Percentiles rank a stretch among this genome's conserved stretches.
phyloP scores from a whole-genome alignment of 495 filamentous ascomycete species.

The Pseudomonodictys pantanalensis region DNA sequence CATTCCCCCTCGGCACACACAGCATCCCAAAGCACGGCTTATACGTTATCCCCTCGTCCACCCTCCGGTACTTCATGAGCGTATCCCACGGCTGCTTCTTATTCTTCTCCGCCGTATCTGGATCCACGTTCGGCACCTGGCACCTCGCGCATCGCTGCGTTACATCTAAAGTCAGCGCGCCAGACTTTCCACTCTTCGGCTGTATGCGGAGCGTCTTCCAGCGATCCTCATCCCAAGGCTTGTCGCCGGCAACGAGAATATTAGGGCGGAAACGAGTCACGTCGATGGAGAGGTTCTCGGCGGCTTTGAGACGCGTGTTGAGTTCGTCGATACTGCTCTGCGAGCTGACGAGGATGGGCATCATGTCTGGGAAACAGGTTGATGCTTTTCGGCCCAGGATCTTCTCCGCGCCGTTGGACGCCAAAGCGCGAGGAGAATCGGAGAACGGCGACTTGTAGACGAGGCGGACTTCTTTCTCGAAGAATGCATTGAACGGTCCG shows the following conservation, averaged over 20 bases:
- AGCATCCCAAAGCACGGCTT: conserved; percentile 48
- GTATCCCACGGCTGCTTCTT: conserved; percentile 44
- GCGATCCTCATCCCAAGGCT: conserved; percentile 44
- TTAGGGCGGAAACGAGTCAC: conserved; percentile 49
- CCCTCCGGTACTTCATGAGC: conserved; percentile 42
- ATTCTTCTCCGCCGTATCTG: conserved; percentile 44
- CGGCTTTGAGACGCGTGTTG: conserved; percentile 35
- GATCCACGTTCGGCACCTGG: conserved; percentile 46
- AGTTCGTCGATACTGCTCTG: conserved; percentile 46
- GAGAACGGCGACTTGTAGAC: conserved; percentile 42
- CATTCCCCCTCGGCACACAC: conserved; percentile 45
- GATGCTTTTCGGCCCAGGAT: conserved; percentile 34
- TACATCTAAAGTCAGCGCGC: conserved; percentile 35
- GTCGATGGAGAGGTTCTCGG: conserved; percentile 33
- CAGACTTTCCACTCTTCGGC: neutral
- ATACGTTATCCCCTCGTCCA: conserved; percentile 42
- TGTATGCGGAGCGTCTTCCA: conserved; percentile 41
- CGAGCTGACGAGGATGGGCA: conserved; percentile 41
- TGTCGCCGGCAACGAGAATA: conserved; percentile 40
- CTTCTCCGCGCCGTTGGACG: conserved; percentile 37
- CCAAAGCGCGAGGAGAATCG: conserved; percentile 28
- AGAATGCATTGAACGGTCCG: conserved; percentile 38
- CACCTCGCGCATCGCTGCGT: conserved; percentile 41
- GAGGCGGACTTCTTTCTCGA: conserved; percentile 39
- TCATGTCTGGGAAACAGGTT: conserved; percentile 41